Percentiles rank a stretch among this genome's conserved stretches.
phyloP scores from a whole-genome alignment of 2,329 filamentous ascomycete genomes.

The Gnomoniopsis sp. region DNA sequence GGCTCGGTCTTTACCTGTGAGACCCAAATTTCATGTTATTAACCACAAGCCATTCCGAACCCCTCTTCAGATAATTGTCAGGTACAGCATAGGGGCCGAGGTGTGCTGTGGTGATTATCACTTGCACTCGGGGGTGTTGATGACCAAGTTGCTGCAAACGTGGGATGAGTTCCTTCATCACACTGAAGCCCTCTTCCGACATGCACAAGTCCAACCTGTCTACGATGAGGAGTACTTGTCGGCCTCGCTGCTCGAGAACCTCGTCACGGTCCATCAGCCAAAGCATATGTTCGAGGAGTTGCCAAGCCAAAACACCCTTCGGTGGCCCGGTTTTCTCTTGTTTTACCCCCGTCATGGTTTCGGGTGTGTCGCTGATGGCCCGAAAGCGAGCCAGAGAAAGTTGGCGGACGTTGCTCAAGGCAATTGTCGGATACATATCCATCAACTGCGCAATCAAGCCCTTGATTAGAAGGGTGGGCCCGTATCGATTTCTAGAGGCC shows the following conservation, averaged over 20 bases:
- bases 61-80: not conserved
- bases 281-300: not conserved
- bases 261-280: not conserved
- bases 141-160: not conserved
- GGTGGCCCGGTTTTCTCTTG: not conserved
- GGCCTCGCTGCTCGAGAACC: not conserved
- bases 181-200: not conserved
- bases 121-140: not conserved
- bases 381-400: not conserved
- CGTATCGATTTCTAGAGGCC: not conserved
- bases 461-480: not conserved
- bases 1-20: not conserved
- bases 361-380: not conserved
- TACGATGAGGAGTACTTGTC: not conserved
- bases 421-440: not conserved
- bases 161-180: not conserved
- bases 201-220: slow-evolving; percentile 1
- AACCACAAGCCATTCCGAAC: not conserved
- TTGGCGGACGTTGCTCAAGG: not conserved
- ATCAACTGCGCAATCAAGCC: not conserved
- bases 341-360: not conserved
- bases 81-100: not conserved
- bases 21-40: not conserved
- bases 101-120: not conserved
- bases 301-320: not conserved